Conservation (phyloP, 2,329 filamentous ascomycete genomes). For the Colletotrichum sp. region DNA sequence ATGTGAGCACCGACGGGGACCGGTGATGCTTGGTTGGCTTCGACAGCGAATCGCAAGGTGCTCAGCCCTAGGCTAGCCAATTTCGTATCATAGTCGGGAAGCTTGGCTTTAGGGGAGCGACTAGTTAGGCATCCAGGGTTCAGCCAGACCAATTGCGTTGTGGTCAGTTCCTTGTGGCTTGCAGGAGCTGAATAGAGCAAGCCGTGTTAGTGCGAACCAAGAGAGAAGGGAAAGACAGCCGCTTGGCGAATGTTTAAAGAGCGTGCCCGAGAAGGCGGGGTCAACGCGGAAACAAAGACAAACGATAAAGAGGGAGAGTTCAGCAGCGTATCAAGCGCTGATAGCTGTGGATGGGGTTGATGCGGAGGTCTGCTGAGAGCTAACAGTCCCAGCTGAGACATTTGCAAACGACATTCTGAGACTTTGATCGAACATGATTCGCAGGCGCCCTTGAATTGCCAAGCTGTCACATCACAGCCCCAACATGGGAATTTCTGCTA, state of each 20-base stretch:
- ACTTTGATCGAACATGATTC: neutral
- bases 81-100: slow-evolving; percentile 25
- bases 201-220: neutral
- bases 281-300: slow-evolving; percentile 20
- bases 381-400: neutral
- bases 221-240: neutral
- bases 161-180: slow-evolving; percentile 29
- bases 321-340: neutral
- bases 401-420: neutral
- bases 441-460: neutral
- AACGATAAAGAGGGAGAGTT: neutral
- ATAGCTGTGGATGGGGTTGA: neutral
- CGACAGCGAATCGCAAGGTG: neutral
- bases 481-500: neutral
- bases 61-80: slow-evolving; percentile 28
- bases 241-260: neutral
- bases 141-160: slow-evolving; percentile 27
- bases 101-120: slow-evolving; percentile 28
- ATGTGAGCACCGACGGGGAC: neutral
- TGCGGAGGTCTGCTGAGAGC: neutral
- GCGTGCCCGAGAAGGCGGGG: slow-evolving; percentile 3
- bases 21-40: neutral
- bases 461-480: neutral
- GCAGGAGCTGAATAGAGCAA: slow-evolving; percentile 39
- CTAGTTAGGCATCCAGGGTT: slow-evolving; percentile 6